Evolutionary conservation across 805 yeast genomes (phyloP).

Genomic region (Priceomyces fermenticarens): DNA sequence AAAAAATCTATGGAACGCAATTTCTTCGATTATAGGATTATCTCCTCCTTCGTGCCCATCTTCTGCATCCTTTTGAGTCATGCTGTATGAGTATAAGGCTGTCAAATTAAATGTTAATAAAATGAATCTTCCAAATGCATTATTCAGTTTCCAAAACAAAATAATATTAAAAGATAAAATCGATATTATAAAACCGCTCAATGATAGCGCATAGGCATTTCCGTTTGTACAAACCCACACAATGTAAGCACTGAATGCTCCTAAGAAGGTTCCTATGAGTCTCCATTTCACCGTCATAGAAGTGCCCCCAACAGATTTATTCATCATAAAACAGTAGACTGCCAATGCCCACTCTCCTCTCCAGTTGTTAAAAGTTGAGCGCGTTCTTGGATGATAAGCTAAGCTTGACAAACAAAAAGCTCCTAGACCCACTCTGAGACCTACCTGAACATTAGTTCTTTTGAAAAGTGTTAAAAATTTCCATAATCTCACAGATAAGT

Average conservation of each 20-base stretch:
- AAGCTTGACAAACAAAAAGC: constrained; percentile 62
- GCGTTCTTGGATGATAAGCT: constrained; percentile 60
- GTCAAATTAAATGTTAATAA: constrained; percentile 75
- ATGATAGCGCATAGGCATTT: constrained; percentile 49
- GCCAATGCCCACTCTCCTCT: constrained; percentile 83
- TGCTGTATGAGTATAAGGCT: constrained; percentile 69
- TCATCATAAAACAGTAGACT: constrained; percentile 82
- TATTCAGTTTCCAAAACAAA: constrained; percentile 60
- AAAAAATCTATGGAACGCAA: constrained; percentile 74
- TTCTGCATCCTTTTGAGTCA: constrained; percentile 55
- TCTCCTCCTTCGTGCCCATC: constrained; percentile 69
- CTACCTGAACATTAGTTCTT: constrained; percentile 71
- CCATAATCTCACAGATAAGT: constrained; percentile 41
- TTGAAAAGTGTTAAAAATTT: constrained; percentile 48
- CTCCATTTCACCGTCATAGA: constrained; percentile 74
- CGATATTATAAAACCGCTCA: constrained; percentile 45
- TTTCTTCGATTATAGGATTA: constrained; percentile 63
- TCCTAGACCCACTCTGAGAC: constrained; percentile 76
- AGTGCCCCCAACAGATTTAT: constrained; percentile 81
- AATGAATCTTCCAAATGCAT: constrained; percentile 67
- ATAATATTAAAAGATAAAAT: constrained; percentile 57
- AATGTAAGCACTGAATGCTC: constrained; percentile 59
- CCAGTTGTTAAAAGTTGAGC: constrained; percentile 58
- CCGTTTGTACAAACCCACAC: constrained; percentile 61
- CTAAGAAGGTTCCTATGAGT: constrained; percentile 70